phyloP scores from a whole-genome alignment of 2,329 filamentous ascomycete genomes.

The Fusarium citri region DNA sequence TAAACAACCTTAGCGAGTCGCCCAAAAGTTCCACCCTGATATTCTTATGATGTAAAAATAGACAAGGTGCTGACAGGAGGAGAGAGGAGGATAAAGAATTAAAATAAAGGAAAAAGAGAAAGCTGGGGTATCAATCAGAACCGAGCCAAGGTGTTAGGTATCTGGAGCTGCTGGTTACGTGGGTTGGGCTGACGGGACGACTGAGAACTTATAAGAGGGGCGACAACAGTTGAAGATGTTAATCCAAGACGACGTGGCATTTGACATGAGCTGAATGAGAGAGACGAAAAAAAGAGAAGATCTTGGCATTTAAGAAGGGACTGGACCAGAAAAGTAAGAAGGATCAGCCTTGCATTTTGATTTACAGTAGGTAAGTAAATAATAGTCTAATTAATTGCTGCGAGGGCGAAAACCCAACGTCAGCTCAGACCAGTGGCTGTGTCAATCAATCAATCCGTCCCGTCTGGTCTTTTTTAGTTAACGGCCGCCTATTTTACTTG shows the following conservation, averaged over 20 bases:
- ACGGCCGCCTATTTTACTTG: conserved; percentile 28
- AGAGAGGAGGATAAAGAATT: background rate
- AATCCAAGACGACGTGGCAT: conserved; percentile 24
- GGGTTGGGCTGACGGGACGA: conserved; percentile 12
- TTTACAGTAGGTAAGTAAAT: background rate
- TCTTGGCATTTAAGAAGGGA: background rate
- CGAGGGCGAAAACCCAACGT: conserved; percentile 44
- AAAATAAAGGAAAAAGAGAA: background rate
- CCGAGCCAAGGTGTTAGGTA: conserved; percentile 5
- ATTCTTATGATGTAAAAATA: background rate
- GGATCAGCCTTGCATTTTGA: conserved; percentile 18
- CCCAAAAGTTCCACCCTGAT: conserved; percentile 11
- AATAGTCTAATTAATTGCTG: background rate
- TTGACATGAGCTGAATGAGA: background rate
- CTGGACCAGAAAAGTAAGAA: conserved; percentile 4
- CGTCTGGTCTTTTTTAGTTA: background rate
- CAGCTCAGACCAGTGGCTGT: conserved; percentile 44
- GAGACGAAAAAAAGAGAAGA: conserved; percentile 4
- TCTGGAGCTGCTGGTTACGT: background rate
- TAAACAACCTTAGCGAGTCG: conserved; percentile 1
- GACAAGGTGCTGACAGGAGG: background rate
- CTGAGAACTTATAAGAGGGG: conserved; percentile 17
- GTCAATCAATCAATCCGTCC: background rate
- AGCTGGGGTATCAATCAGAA: conserved; percentile 19
- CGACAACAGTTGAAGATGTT: background rate